phyloP scores from a whole-genome alignment of 305 asterid genomes.

The Solanum hybrid region DNA sequence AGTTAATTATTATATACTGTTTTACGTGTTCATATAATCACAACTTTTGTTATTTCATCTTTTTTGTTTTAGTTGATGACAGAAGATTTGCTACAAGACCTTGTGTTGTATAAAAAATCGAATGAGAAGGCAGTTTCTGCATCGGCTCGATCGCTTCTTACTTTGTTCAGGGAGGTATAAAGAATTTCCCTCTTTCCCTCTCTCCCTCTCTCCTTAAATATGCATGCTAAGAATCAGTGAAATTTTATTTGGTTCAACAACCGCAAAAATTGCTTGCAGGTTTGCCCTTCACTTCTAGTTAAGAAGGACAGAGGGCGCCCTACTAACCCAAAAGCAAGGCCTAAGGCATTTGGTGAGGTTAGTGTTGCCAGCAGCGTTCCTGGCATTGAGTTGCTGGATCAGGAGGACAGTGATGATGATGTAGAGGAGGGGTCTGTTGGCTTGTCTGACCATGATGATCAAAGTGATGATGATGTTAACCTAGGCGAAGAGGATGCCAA shows the following conservation, averaged over 20 bases:
- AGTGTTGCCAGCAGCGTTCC: constrained; percentile 56
- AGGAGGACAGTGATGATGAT: constrained; percentile 41
- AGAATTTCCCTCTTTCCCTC: not conserved
- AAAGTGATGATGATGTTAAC: constrained; percentile 25
- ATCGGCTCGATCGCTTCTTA: constrained; percentile 77
- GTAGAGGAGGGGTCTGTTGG: constrained; percentile 16
- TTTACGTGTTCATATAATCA: not conserved
- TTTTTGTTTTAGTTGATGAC: constrained; percentile 69
- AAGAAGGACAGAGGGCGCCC: constrained; percentile 98
- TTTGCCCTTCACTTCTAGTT: constrained; percentile 73
- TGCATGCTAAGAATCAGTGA: not conserved
- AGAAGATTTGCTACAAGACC: constrained; percentile 95
- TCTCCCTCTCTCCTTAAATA: not conserved
- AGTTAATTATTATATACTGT: not conserved
- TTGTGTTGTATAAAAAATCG: constrained; percentile 70
- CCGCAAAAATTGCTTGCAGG: constrained; percentile 29
- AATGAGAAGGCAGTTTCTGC: constrained; percentile 89
- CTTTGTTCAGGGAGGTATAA: constrained; percentile 76
- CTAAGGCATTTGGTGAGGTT: constrained; percentile 89
- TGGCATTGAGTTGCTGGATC: constrained; percentile 66
- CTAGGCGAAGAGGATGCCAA: constrained; percentile 19
- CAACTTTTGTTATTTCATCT: not conserved
- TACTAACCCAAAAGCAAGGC: constrained; percentile 55
- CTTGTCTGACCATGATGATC: constrained; percentile 23
- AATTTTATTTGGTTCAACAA: not conserved